These are phyloP conservation scores for Rubia peregrina DNA, from an alignment of 305 asterid species.

Conservation along the genomic window DNA sequence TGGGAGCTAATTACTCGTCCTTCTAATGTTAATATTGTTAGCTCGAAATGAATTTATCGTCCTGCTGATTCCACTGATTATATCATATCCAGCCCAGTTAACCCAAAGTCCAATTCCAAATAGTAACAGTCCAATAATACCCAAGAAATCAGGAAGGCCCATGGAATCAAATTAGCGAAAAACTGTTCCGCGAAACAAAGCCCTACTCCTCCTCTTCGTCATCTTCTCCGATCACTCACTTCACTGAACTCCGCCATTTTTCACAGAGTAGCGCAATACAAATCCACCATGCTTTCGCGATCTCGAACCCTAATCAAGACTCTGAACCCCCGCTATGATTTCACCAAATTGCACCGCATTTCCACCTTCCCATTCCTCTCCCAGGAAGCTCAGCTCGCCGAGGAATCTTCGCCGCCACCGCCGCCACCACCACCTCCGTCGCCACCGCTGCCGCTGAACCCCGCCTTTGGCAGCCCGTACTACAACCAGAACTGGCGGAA, in stretches of 20 bases:
- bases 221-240: background rate
- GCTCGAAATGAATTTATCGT: too few species aligned
- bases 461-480: slow-evolving; percentile 58
- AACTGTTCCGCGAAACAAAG: background rate
- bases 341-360: slow-evolving; percentile 37
- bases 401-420: slow-evolving; percentile 22
- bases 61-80: too few species aligned
- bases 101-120: too few species aligned
- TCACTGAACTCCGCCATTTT: slow-evolving; percentile 18
- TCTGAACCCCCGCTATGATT: slow-evolving; percentile 16
- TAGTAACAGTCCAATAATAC: background rate
- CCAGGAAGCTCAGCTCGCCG: slow-evolving; percentile 54
- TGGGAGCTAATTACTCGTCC: too few species aligned
- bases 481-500: slow-evolving; percentile 66
- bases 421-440: slow-evolving; percentile 39
- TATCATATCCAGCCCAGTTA: background rate
- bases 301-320: slow-evolving; percentile 39
- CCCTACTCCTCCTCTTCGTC: background rate
- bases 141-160: background rate
- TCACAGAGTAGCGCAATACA: background rate
- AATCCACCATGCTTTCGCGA: slow-evolving; percentile 25
- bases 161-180: background rate
- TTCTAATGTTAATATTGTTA: too few species aligned
- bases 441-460: slow-evolving; percentile 78
- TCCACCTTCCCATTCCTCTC: slow-evolving; percentile 54